A percentile compares a stretch with the other conserved stretches of the same genome.
phyloP scores from a whole-genome alignment of 2,329 filamentous ascomycete species.

The Colletotrichum acutatum region DNA sequence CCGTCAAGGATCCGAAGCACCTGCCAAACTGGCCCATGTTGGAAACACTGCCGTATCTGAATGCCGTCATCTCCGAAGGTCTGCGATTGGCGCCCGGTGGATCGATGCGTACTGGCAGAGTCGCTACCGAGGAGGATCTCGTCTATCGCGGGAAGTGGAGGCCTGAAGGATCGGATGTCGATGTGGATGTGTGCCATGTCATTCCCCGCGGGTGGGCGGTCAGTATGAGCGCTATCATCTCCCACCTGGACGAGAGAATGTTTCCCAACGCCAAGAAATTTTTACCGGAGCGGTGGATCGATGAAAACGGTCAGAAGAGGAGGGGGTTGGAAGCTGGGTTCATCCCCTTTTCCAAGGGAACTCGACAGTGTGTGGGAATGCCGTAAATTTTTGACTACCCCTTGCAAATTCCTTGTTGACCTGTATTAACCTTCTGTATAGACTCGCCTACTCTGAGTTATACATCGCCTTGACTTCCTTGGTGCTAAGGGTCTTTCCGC shows the following conservation, averaged over 20 bases:
- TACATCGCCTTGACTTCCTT: constrained; percentile 41
- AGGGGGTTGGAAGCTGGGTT: constrained; percentile 25
- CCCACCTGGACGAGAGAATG: constrained; percentile 33
- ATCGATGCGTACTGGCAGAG: constrained; percentile 22
- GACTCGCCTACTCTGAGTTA: constrained; percentile 44
- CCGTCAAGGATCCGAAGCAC: constrained; percentile 36
- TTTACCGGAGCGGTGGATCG: constrained; percentile 39
- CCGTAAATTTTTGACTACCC: constrained; percentile 23
- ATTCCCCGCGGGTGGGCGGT: constrained; percentile 23
- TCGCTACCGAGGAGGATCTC: constrained; percentile 37
- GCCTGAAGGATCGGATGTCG: not conserved
- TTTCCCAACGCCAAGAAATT: constrained; percentile 33
- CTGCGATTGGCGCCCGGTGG: constrained; percentile 38
- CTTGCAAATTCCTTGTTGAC: not conserved
- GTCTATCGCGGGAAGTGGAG: constrained; percentile 36
- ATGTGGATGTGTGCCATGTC: constrained; percentile 18
- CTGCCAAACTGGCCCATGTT: constrained; percentile 41
- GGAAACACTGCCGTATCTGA: constrained; percentile 51
- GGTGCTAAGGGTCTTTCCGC: constrained; percentile 41
- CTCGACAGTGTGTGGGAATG: constrained; percentile 35
- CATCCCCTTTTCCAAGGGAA: constrained; percentile 34
- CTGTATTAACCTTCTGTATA: constrained; percentile 12
- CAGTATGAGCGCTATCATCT: constrained; percentile 34
- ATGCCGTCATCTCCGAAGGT: constrained; percentile 36
- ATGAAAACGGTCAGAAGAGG: constrained; percentile 17